Percentiles rank a stretch among this genome's conserved stretches.
Conservation (phyloP, 768 basidiomycete genomes). For the Boletellus emodensis region DNA sequence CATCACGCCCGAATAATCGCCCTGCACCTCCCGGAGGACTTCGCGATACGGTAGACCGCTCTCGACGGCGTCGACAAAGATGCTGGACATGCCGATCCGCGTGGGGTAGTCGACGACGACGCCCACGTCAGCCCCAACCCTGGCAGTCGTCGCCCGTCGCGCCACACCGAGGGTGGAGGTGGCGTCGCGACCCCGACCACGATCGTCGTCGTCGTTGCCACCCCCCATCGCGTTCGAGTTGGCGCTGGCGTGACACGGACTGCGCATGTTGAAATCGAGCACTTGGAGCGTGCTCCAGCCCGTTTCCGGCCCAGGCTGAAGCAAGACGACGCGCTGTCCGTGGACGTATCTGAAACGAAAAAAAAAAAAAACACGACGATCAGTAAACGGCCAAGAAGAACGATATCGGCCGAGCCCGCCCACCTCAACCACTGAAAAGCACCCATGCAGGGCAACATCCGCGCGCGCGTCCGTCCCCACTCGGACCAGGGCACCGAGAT, state of each 20-base stretch:
- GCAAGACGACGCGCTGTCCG: slow-evolving; percentile 36
- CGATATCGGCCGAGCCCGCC: too few relatives aligned
- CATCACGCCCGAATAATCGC: slow-evolving; percentile 38
- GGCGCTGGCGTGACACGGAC: background rate
- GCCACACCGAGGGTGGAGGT: background rate
- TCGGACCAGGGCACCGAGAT: slow-evolving; percentile 30
- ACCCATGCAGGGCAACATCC: slow-evolving; percentile 28
- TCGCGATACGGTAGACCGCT: slow-evolving; percentile 33
- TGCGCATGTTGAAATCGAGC: slow-evolving; percentile 32
- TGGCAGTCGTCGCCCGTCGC: background rate
- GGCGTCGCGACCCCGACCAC: too few relatives aligned
- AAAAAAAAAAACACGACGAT: background rate
- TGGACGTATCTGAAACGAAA: slow-evolving; percentile 38
- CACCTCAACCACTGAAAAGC: slow-evolving; percentile 42
- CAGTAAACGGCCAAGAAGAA: too few relatives aligned
- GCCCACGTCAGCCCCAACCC: background rate
- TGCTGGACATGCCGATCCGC: slow-evolving; percentile 5
- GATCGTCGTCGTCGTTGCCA: background rate
- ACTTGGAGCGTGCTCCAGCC: slow-evolving; percentile 16
- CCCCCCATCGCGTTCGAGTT: too few relatives aligned
- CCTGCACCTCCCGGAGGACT: slow-evolving; percentile 17
- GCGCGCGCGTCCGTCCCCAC: slow-evolving; percentile 37
- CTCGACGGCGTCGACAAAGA: slow-evolving; percentile 26
- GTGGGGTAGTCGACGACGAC: slow-evolving; percentile 11
- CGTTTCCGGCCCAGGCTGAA: slow-evolving; percentile 9